Evolutionary conservation across 2,329 filamentous ascomycete genomes (phyloP), one percentile per base, ranked within the genome.

Genomic region (Pseudovirgaria hyperparasitica): DNA sequence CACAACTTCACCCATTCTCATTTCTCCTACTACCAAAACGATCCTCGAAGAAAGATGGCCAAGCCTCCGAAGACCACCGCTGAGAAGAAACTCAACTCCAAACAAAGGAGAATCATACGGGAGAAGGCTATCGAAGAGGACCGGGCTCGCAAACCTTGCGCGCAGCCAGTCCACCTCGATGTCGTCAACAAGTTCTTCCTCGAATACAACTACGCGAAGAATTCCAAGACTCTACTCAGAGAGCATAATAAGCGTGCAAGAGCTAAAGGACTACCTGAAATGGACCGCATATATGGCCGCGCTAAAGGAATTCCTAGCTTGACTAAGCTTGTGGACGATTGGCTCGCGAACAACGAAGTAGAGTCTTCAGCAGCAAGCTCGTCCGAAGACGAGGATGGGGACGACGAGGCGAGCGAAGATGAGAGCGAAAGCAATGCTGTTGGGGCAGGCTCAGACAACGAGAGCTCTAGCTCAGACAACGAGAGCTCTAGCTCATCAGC

Each of bases 101-200:
- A n/a, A n/a, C n/a, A n/a, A n/a, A n/a, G n/a, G n/a, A n/a, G n/a
- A n/a, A n/a, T n/a, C n/a, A n/a, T n/a, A n/a, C n/a, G n/a, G n/a
- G n/a, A 23, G 26, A 31, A 29, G 25, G n/a, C 9, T 10, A 16
- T 15, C 19, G 23, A 28, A 24, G 13, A 5, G 18, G 4, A 19
- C 20, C 16, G n/a, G n/a, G n/a, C n/a, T n/a, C n/a, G n/a, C n/a
- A n/a, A n/a, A n/a, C n/a, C n/a, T n/a, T n/a, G n/a, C n/a, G n/a
- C n/a, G n/a, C n/a, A n/a, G n/a, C n/a, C n/a, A n/a, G n/a, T n/a
- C n/a, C n/a, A n/a, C n/a, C n/a, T 55, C 28, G 42, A 44, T 26
- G 46, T 54, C 16, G 43, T 57, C 6, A 36, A 43, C 33, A 25
- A 33, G 18, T 57, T 55, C 36, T 40, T 56, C 26, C 33, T 38